These are phyloP conservation scores for Rhizopus arrhizus DNA, from an alignment of 371 early-diverging fungal species.

Conservation along the genomic window DNA sequence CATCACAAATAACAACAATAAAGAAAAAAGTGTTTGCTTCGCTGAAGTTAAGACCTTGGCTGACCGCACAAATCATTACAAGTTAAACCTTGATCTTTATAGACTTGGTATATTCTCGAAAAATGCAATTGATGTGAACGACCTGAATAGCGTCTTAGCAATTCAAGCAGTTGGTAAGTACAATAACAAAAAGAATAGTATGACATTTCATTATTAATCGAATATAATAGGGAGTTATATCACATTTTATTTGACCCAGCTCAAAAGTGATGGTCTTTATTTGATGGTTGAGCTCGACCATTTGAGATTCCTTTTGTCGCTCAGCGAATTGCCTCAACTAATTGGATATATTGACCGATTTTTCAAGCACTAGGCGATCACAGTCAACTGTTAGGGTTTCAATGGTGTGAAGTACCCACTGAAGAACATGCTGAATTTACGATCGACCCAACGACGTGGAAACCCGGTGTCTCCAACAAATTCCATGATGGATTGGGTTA, in stretches of 20 bases:
- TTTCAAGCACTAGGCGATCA: slow-evolving; percentile 15
- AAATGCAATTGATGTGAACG: slow-evolving; percentile 17
- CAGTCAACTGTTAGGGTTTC: slow-evolving; percentile 15
- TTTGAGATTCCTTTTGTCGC: neutral
- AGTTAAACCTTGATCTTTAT: slow-evolving; percentile 28
- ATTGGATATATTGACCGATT: slow-evolving; percentile 9
- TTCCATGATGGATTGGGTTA: slow-evolving; percentile 12
- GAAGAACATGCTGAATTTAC: slow-evolving; percentile 10
- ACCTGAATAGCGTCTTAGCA: slow-evolving; percentile 9
- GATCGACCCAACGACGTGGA: slow-evolving; percentile 1
- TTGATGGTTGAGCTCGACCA: too few relatives aligned
- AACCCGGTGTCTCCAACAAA: neutral
- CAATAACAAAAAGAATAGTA: neutral
- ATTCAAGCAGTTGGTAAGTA: slow-evolving; percentile 23
- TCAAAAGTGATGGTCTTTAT: too few relatives aligned
- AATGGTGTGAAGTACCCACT: slow-evolving; percentile 13
- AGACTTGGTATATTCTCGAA: slow-evolving; percentile 23
- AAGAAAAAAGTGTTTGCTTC: slow-evolving; percentile 15
- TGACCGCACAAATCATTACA: slow-evolving; percentile 9
- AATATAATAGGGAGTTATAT: too few relatives aligned
- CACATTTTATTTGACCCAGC: too few relatives aligned
- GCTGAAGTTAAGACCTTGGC: slow-evolving; percentile 29
- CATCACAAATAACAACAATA: slow-evolving; percentile 19
- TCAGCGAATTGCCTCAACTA: neutral
- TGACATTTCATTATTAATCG: too few relatives aligned